These are phyloP conservation scores for Lachancea mirantina DNA, from an alignment of 805 yeast genomes.

Conservation along the genomic window DNA sequence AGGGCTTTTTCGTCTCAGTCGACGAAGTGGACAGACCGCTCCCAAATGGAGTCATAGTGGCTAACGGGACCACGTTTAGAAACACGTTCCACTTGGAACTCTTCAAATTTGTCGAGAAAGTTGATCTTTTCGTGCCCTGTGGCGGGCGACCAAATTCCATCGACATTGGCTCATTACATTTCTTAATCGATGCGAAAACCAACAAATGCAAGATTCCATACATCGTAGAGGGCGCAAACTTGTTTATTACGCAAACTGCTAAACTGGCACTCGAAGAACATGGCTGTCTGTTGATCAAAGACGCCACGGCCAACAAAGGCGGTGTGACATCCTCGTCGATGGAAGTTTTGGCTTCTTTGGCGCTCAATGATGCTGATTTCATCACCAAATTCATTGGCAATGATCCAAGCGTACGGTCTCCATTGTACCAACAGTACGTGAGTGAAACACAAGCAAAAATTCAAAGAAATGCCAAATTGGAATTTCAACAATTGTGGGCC, in stretches of 20 bases:
- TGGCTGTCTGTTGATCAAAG: slow-evolving; percentile 84
- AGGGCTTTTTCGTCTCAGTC: slow-evolving; percentile 77
- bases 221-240: slow-evolving; percentile 95
- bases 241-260: slow-evolving; percentile 91
- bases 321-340: slow-evolving; percentile 96
- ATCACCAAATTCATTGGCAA: slow-evolving; percentile 61
- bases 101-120: slow-evolving; percentile 52
- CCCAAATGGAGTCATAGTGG: slow-evolving; percentile 66
- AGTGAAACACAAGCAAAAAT: slow-evolving; percentile 71
- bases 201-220: slow-evolving; percentile 76
- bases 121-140: slow-evolving; percentile 92
- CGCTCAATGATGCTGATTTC: slow-evolving; percentile 81
- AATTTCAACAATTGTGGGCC: slow-evolving; percentile 82
- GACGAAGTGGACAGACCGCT: slow-evolving; percentile 75
- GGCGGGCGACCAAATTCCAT: slow-evolving; percentile 98
- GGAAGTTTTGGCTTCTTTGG: slow-evolving; percentile 90
- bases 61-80: slow-evolving; percentile 85
- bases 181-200: slow-evolving; percentile 63
- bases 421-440: slow-evolving; percentile 78
- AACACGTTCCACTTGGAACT: slow-evolving; percentile 79
- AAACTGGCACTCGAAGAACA: slow-evolving; percentile 79
- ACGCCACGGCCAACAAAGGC: slow-evolving; percentile 96
- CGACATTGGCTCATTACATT: slow-evolving; percentile 72
- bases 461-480: slow-evolving; percentile 70
- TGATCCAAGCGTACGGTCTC: slow-evolving; percentile 48